A percentile compares a stretch with the other conserved stretches of the same genome.
Evolutionary conservation across 345 rosid genomes (phyloP).

Genomic region (Populus nigra): DNA sequence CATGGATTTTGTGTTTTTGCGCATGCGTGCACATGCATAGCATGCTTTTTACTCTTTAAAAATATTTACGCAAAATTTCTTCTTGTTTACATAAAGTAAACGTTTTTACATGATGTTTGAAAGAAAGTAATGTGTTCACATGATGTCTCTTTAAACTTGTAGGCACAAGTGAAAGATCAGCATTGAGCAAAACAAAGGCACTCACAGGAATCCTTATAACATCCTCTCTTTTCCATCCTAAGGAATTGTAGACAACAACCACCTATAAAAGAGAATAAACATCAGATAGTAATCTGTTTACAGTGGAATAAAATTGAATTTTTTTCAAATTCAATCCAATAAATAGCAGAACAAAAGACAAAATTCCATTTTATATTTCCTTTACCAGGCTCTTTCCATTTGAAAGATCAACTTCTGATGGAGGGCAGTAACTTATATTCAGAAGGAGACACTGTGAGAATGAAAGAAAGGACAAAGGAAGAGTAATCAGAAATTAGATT

Average conservation of each 20-base stretch:
- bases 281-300: not conserved
- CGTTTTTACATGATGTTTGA: no score
- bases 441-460: slow-evolving; percentile 40
- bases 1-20: not conserved
- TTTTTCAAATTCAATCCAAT: not conserved
- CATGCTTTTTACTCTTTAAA: not conserved
- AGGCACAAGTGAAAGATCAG: not conserved
- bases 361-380: not conserved
- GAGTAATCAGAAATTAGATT: not conserved
- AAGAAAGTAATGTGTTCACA: not conserved
- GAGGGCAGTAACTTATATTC: slow-evolving; percentile 48
- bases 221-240: slow-evolving; percentile 90
- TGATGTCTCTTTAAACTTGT: not conserved
- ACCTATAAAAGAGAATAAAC: slow-evolving; percentile 38
- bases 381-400: slow-evolving; percentile 30
- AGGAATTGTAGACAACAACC: slow-evolving; percentile 75
- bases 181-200: slow-evolving; percentile 11
- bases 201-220: slow-evolving; percentile 77
- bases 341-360: not conserved
- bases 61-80: not conserved
- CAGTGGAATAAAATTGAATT: not conserved
- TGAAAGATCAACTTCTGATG: slow-evolving; percentile 40
- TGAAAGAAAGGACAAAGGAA: not conserved
- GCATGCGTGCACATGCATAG: not conserved
- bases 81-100: no score